These are phyloP conservation scores for Cryptosporidium canis DNA, from an alignment of 169 alveolate genomes.

Conservation along the genomic window DNA sequence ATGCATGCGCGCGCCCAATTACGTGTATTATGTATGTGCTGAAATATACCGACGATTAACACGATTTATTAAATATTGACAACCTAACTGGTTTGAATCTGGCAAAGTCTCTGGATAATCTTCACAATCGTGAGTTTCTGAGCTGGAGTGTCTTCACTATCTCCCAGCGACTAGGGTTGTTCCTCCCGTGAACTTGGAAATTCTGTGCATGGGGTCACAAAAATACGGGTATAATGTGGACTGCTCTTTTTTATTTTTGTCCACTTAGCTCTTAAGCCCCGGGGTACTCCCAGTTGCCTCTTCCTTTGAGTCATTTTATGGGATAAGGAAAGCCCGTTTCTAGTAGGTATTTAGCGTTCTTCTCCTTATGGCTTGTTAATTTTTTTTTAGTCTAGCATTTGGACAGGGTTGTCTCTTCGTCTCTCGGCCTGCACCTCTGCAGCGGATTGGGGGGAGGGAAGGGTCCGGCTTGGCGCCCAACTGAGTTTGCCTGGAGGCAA, in stretches of 20 bases:
- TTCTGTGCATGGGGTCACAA: too few species aligned
- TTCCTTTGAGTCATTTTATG: background rate
- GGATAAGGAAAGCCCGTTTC: constrained; percentile 5
- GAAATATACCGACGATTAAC: background rate
- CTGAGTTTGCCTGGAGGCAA: background rate
- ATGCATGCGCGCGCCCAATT: background rate
- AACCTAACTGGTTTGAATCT: background rate
- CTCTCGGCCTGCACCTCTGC: background rate
- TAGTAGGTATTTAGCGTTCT: constrained; percentile 41
- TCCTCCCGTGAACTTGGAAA: background rate
- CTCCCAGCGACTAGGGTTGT: background rate
- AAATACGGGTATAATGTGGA: too few species aligned
- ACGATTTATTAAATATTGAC: background rate
- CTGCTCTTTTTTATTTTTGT: too few species aligned
- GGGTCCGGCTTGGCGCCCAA: background rate
- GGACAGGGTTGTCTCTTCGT: background rate
- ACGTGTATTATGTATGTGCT: constrained; percentile 7
- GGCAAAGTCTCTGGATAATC: background rate
- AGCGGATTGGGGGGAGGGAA: background rate
- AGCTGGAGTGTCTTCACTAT: background rate
- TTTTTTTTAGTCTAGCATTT: background rate
- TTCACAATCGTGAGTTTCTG: background rate
- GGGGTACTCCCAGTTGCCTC: background rate
- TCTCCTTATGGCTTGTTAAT: constrained; percentile 32
- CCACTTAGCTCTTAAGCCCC: background rate